These are phyloP conservation scores for Scytalidium sp. DNA, from an alignment of 2,329 filamentous ascomycete genomes.

Conservation along the genomic window DNA sequence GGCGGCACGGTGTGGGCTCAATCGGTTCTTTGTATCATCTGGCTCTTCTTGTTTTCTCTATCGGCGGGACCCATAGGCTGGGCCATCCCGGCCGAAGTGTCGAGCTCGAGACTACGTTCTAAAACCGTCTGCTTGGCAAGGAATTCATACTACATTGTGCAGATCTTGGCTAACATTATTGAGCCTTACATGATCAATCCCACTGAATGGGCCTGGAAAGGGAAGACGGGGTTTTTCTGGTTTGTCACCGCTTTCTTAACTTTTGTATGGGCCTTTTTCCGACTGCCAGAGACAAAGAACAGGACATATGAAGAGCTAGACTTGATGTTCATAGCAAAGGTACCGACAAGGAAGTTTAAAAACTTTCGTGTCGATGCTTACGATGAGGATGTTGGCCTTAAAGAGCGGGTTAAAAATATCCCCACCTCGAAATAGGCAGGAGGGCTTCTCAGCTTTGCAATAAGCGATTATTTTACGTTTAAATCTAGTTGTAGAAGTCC, in stretches of 20 bases:
- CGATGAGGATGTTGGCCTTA: too few relatives aligned
- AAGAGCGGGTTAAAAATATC: too few relatives aligned
- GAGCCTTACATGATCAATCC: constrained; percentile 22
- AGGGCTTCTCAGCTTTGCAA: too few relatives aligned
- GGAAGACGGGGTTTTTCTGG: constrained; percentile 38
- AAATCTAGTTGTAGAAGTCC: too few relatives aligned
- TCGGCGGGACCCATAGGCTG: constrained; percentile 33
- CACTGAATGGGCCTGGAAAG: constrained; percentile 33
- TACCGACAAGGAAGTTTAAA: constrained; percentile 13
- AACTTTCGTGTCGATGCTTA: too few relatives aligned
- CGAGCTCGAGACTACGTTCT: constrained; percentile 30
- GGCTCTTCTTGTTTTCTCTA: constrained; percentile 30
- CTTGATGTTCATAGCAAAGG: constrained; percentile 13
- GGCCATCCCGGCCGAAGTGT: constrained; percentile 33
- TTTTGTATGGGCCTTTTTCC: constrained; percentile 47
- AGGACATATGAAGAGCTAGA: constrained; percentile 23
- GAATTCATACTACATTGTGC: constrained; percentile 26
- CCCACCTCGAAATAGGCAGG: too few relatives aligned
- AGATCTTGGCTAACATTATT: constrained; percentile 27
- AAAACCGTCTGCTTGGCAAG: constrained; percentile 35
- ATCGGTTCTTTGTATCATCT: constrained; percentile 9
- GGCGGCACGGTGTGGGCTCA: constrained; percentile 32
- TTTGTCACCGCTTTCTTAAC: constrained; percentile 32
- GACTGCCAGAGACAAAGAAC: constrained; percentile 41
- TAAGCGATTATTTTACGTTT: too few relatives aligned